Conservation (phyloP, 169 alveolate genomes). For the Perkinsus chesapeaki region DNA sequence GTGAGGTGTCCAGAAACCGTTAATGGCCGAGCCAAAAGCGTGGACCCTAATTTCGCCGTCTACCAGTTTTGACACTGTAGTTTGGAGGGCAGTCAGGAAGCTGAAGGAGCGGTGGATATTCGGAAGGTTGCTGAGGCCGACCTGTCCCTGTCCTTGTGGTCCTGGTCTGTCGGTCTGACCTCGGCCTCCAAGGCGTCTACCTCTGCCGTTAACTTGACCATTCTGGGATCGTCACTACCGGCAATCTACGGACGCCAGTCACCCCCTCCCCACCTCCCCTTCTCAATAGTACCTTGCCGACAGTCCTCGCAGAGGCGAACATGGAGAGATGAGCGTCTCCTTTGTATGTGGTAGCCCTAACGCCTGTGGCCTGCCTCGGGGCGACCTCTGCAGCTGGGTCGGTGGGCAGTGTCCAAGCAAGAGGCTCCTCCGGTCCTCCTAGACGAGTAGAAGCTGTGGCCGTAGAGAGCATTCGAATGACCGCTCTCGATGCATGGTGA, state of each 20-base stretch:
- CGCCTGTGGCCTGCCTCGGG: not conserved
- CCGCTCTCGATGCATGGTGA: not conserved
- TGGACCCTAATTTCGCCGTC: slow-evolving; percentile 4
- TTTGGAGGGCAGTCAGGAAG: not conserved
- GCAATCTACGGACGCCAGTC: not conserved
- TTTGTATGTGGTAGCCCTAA: not conserved
- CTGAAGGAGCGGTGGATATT: not conserved
- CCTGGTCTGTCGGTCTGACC: not conserved
- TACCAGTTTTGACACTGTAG: not conserved
- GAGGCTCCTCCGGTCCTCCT: not conserved
- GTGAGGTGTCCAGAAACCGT: slow-evolving; percentile 35
- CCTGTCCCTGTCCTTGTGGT: not conserved
- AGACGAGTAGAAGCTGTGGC: not conserved
- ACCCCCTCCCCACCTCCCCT: not conserved
- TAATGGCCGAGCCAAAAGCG: slow-evolving; percentile 35
- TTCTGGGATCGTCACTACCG: not conserved
- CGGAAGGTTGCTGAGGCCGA: not conserved
- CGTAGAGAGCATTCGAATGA: not conserved
- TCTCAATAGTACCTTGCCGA: not conserved
- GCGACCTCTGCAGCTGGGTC: not conserved
- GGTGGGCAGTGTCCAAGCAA: not conserved
- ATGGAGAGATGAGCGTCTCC: not conserved
- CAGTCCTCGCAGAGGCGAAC: not conserved
- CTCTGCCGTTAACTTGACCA: not conserved
- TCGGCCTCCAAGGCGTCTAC: not conserved